A percentile compares a stretch with the other conserved stretches of the same genome.
Evolutionary conservation across 2,329 filamentous ascomycete genomes (phyloP).

Genomic region (Xylaria arbuscula): DNA sequence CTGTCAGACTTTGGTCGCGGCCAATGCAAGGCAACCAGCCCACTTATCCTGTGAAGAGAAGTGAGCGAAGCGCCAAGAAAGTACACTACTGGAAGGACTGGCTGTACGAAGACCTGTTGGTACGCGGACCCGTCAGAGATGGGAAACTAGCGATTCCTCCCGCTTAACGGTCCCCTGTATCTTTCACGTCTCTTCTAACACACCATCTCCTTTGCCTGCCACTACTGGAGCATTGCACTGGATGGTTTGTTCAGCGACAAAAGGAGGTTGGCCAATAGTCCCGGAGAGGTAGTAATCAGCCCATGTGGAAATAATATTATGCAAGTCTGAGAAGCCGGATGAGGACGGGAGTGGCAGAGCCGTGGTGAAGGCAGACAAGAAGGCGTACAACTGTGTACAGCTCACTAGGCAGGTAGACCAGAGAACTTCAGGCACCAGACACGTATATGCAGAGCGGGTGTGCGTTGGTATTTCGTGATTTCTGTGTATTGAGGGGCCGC

Average conservation of each 20-base stretch:
- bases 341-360: not conserved
- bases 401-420: not conserved
- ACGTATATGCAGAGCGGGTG: slow-evolving; percentile 15
- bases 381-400: slow-evolving; percentile 23
- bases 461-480: not conserved
- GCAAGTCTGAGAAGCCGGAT: not conserved
- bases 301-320: slow-evolving; percentile 4
- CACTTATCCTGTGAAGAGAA: slow-evolving; percentile 14
- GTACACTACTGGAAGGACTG: not conserved
- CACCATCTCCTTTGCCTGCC: not conserved
- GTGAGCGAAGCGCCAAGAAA: slow-evolving; percentile 25
- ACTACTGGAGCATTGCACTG: no score
- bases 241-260: not conserved
- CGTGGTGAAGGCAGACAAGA: slow-evolving; percentile 25
- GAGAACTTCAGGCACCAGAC: slow-evolving; percentile 28
- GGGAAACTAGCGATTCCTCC: slow-evolving; percentile 10
- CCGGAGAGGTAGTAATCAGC: not conserved
- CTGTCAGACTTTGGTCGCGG: slow-evolving; percentile 19
- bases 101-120: slow-evolving; percentile 2
- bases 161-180: not conserved
- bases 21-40: slow-evolving; percentile 28
- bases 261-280: not conserved
- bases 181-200: not conserved
- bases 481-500: slow-evolving; percentile 5
- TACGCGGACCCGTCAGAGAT: slow-evolving; percentile 26